These are phyloP conservation scores for Psidium friedrichsthalianum DNA, from an alignment of 345 rosid species.

Conservation along the genomic window DNA sequence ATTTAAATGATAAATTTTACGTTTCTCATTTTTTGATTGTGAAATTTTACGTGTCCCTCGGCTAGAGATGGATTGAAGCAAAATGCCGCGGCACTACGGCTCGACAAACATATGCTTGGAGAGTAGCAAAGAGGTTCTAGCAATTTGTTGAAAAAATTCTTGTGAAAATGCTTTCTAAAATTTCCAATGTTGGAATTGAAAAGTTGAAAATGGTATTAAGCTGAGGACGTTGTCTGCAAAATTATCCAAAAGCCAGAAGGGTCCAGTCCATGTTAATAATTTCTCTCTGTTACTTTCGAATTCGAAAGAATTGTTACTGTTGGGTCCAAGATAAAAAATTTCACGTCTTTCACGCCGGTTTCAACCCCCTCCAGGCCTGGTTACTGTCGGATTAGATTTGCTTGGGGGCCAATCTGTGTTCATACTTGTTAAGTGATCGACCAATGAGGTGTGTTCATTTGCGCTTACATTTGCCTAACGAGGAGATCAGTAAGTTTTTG, in stretches of 20 bases:
- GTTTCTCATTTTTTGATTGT: not conserved
- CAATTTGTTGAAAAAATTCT: not conserved
- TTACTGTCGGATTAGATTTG: not conserved
- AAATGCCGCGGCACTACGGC: not conserved
- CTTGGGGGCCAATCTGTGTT: not conserved
- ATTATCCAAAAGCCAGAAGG: not conserved
- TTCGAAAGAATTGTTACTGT: not conserved
- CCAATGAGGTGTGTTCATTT: no score
- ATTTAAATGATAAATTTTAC: not conserved
- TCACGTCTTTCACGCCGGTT: not conserved
- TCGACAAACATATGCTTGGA: not conserved
- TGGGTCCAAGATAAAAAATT: not conserved
- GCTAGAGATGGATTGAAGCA: not conserved
- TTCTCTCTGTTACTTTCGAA: not conserved
- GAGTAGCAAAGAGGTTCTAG: not conserved
- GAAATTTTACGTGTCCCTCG: not conserved
- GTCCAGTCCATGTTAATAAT: not conserved
- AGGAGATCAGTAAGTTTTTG: no score
- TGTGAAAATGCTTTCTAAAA: not conserved
- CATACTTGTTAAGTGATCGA: not conserved
- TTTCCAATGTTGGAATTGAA: not conserved
- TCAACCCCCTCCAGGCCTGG: not conserved
- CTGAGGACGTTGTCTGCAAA: not conserved
- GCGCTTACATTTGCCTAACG: no score
- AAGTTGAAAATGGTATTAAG: not conserved